Evolutionary conservation across 768 basidiomycete genomes (phyloP), one percentile per base, ranked within the genome.

Genomic region (Auricularia sp.): DNA sequence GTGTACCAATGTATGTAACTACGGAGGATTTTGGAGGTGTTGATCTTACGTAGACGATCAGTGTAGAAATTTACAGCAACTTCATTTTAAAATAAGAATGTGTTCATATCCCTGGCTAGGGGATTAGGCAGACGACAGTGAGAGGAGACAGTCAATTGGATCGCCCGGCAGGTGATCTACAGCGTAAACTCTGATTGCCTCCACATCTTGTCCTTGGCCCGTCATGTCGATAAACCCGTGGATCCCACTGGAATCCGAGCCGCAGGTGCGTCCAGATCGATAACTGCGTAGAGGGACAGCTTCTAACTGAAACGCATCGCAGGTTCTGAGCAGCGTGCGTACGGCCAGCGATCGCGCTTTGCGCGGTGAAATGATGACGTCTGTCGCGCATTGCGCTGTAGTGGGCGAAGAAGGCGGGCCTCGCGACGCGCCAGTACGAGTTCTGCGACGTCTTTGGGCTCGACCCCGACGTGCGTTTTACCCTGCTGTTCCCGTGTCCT

Each of bases 391-490:
- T 23, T 58, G 23, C 43, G 59, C 58, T 43, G 18, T 62, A 89
- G 85, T 91, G 89, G 88, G 83, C 90, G 0, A 72, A 77, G n/a
- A 81, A 83, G 66, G 86, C 87, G 2, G 90, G 88, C 3, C 77
- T 91, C 2, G 75, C 82, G 1, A 74, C 76, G 3, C 72, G 78
- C 16, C 73, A 77, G 47, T 78, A 78, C 7, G 76, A 80, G 33
- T 91, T 91, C 67, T 76, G 80, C 42, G 90, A 93, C 70, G 78
- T 93, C 23, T 92, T 81, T 67, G 90, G 90, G 4, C 73, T 91
- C 23, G 90, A 91, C 65, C 73, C 78, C 5, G 86, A 87, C 72
- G 89, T 86, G 60, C 62, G 75, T 61, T 39, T 7, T 34, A 16
- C 39, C 54, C 42, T 8, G 35, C 34, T 23, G 42, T 42, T 29